A percentile compares a stretch with the other conserved stretches of the same genome.
Conservation (phyloP, 345 rosid genomes). For the Nasturtium officinale region DNA sequence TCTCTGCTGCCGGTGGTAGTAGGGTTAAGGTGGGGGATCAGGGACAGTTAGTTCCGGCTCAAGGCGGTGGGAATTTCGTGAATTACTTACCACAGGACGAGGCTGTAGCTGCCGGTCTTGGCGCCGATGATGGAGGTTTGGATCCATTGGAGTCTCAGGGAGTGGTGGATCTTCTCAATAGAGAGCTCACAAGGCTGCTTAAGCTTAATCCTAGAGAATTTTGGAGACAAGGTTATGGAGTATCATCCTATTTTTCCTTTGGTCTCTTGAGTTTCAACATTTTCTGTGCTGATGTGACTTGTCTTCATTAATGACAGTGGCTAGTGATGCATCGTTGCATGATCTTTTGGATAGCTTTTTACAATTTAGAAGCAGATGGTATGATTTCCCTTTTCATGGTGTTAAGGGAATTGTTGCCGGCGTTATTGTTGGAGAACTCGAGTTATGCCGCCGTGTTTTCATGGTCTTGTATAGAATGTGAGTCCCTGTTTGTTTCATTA, state of each 20-base stretch:
- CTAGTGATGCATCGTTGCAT: slow-evolving; percentile 72
- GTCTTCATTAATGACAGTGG: slow-evolving; percentile 53
- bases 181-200: slow-evolving; percentile 79
- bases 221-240: slow-evolving; percentile 75
- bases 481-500: slow-evolving; percentile 38
- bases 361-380: slow-evolving; percentile 89
- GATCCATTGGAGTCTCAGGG: slow-evolving; percentile 94
- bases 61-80: slow-evolving; percentile 59
- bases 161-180: slow-evolving; percentile 88
- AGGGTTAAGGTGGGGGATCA: slow-evolving; percentile 52
- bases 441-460: slow-evolving; percentile 78
- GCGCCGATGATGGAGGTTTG: slow-evolving; percentile 76
- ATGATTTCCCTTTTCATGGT: slow-evolving; percentile 89
- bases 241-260: neutral
- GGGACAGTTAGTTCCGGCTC: slow-evolving; percentile 54
- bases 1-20: slow-evolving; percentile 36
- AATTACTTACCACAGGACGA: slow-evolving; percentile 95
- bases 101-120: slow-evolving; percentile 83
- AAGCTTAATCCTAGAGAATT: slow-evolving; percentile 77
- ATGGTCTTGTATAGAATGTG: slow-evolving; percentile 92
- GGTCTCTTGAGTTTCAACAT: neutral
- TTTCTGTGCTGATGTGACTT: slow-evolving; percentile 19
- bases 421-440: slow-evolving; percentile 80
- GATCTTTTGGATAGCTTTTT: slow-evolving; percentile 81
- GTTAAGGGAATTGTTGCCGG: slow-evolving; percentile 87